Conservation (phyloP, 371 early-diverging fungal species). For the Coemansia sp. region DNA sequence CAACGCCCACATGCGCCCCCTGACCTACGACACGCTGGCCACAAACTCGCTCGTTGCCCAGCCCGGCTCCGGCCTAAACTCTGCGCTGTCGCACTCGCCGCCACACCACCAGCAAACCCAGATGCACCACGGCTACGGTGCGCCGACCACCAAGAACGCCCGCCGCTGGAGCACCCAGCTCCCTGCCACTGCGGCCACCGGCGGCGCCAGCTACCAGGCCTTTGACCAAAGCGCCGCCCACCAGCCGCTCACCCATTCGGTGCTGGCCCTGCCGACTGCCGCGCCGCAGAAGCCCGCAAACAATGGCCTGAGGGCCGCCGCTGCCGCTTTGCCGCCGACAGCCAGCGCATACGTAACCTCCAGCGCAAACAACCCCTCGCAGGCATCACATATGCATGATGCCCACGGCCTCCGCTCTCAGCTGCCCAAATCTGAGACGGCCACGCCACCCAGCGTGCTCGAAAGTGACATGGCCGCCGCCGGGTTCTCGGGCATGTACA, state of each 20-base stretch:
- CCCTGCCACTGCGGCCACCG: neutral
- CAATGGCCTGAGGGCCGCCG: neutral
- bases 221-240: constrained; percentile 22
- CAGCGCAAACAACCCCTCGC: neutral
- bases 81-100: neutral
- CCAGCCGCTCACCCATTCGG: constrained; percentile 26
- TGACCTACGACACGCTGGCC: constrained; percentile 14
- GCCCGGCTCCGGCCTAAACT: constrained; percentile 7
- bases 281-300: neutral
- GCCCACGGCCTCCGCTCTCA: neutral
- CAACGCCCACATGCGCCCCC: constrained; percentile 21
- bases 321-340: neutral
- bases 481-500: constrained; percentile 21
- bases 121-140: constrained; percentile 1
- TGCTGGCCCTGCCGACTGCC: constrained; percentile 13
- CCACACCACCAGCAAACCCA: neutral
- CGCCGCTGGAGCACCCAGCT: constrained; percentile 1
- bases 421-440: no score
- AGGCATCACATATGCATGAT: neutral
- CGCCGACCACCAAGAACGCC: neutral
- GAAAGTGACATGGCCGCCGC: constrained; percentile 20
- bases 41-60: constrained; percentile 12
- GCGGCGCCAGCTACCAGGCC: constrained; percentile 14
- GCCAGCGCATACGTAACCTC: neutral
- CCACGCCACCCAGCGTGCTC: neutral